Evolutionary conservation across 2,329 filamentous ascomycete genomes (phyloP).

Genomic region (Penicillium sclerotigenum): DNA sequence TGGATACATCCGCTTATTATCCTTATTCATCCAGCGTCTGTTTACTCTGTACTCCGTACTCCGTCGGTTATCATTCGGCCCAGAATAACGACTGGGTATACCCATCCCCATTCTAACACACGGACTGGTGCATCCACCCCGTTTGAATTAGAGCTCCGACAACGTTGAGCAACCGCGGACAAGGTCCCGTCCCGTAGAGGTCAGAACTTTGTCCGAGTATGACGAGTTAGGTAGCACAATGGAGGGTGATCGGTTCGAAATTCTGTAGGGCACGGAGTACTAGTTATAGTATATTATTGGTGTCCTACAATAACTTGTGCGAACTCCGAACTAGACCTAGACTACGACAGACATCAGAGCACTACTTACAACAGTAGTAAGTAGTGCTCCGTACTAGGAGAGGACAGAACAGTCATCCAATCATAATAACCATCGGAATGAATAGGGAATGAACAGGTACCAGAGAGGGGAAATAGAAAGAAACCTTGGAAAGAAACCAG

Average conservation of each 20-base stretch:
- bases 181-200: slow-evolving; percentile 4
- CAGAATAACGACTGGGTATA: background rate
- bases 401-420: background rate
- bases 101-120: background rate
- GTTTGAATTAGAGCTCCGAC: slow-evolving; percentile 4
- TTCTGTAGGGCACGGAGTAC: background rate
- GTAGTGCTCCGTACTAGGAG: background rate
- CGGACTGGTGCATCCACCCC: slow-evolving; percentile 2
- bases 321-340: slow-evolving; percentile 6
- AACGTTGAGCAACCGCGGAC: slow-evolving; percentile 4
- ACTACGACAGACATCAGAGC: background rate
- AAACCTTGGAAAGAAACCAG: background rate
- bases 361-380: background rate
- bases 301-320: background rate
- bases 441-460: background rate
- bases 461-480: background rate
- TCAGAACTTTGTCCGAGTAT: slow-evolving; percentile 13
- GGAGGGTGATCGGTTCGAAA: background rate
- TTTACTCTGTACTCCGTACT: background rate
- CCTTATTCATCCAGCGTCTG: background rate
- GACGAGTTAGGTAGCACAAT: slow-evolving; percentile 3
- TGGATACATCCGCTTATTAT: background rate
- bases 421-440: background rate
- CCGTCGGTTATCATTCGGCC: background rate
- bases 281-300: background rate